Conservation (phyloP, 202 grass and related monocot genomes). For the Tripidium arundinaceum region DNA sequence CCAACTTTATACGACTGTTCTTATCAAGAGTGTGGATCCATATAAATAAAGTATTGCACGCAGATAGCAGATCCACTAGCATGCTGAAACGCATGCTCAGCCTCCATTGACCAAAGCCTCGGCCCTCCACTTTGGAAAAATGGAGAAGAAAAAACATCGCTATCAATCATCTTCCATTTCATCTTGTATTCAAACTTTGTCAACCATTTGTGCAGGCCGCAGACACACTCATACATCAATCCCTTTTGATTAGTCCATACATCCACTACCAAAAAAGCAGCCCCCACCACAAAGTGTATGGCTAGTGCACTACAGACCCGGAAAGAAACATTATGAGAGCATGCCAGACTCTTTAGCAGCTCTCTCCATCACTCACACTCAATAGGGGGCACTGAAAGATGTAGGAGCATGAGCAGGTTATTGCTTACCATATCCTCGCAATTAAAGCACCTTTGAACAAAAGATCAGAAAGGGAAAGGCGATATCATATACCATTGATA, state of each 20-base stretch:
- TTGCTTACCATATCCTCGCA: conserved; percentile 65
- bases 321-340: conserved; percentile 60
- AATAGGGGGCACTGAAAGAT: conserved; percentile 67
- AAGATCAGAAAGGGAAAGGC: conserved; percentile 49
- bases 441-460: conserved; percentile 58
- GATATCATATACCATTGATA: conserved; percentile 72
- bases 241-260: conserved; percentile 80
- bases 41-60: conserved; percentile 29
- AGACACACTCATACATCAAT: conserved; percentile 53
- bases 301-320: conserved; percentile 78
- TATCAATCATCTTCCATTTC: conserved; percentile 69
- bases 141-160: conserved; percentile 41
- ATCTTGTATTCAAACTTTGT: conserved; percentile 58
- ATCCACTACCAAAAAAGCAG: conserved; percentile 70
- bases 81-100: conserved; percentile 46
- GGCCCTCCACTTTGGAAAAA: conserved; percentile 43
- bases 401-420: conserved; percentile 60
- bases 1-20: conserved; percentile 35
- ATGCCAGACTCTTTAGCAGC: conserved; percentile 44
- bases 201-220: conserved; percentile 62
- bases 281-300: conserved; percentile 80
- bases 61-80: conserved; percentile 64
- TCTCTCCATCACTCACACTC: conserved; percentile 58
- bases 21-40: conserved; percentile 36
- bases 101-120: conserved; percentile 51